Evolutionary conservation across 2,329 filamentous ascomycete genomes (phyloP).

Genomic region (Corniculantispora saksenae): DNA sequence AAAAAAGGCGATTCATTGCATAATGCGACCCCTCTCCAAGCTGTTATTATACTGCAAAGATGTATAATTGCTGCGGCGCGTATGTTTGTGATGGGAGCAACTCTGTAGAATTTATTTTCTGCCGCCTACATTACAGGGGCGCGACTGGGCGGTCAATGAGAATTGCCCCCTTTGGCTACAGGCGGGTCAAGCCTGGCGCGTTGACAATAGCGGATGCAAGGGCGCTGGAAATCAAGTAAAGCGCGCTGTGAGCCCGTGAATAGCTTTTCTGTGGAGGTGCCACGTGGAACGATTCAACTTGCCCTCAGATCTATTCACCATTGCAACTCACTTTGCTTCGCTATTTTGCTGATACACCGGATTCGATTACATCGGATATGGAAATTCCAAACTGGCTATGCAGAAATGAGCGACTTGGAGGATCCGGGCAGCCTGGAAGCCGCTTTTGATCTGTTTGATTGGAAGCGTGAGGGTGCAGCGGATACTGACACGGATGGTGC

Average conservation of each 20-base stretch:
- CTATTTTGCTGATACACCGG: not conserved
- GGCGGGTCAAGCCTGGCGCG: not conserved
- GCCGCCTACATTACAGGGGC: not conserved
- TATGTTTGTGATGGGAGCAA: not conserved
- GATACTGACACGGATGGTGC: not conserved
- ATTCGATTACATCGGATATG: not conserved
- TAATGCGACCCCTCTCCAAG: slow-evolving; percentile 3
- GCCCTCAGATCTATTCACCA: slow-evolving; percentile 1
- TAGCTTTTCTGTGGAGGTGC: slow-evolving; percentile 9
- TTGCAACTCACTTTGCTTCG: slow-evolving; percentile 1
- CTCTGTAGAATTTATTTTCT: not conserved
- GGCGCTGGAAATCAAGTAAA: not conserved
- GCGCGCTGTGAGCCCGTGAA: not conserved
- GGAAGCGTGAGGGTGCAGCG: slow-evolving; percentile 1
- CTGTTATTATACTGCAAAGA: not conserved
- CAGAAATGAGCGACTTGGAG: slow-evolving; percentile 5
- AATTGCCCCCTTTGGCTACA: not conserved
- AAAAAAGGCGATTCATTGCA: slow-evolving; percentile 24
- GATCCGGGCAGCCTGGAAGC: not conserved
- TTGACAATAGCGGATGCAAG: not conserved
- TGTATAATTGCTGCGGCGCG: not conserved
- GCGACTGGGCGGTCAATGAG: not conserved
- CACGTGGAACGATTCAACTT: slow-evolving; percentile 4
- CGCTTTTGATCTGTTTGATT: not conserved
- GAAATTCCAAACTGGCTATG: not conserved